phyloP scores from a whole-genome alignment of 768 basidiomycete genomes.

The Termitomyces titanicus region DNA sequence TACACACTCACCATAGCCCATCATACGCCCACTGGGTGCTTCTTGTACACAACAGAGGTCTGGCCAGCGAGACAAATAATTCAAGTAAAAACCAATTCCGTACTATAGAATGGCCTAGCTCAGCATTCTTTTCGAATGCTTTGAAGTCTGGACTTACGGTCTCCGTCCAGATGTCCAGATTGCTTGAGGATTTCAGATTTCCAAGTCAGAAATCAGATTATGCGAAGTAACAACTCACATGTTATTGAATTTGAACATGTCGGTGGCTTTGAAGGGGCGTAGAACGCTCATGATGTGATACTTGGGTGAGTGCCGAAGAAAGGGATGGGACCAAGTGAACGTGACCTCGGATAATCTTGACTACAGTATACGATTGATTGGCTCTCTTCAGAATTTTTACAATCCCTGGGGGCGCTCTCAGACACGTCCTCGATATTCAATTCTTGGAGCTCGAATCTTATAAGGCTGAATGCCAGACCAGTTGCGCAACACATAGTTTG shows the following conservation, averaged over 20 bases:
- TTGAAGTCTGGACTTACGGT: constrained; percentile 56
- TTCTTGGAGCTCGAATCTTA: background rate
- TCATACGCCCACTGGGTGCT: constrained; percentile 77
- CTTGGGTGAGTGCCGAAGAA: too few relatives aligned
- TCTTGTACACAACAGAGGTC: constrained; percentile 85
- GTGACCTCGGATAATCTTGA: too few relatives aligned
- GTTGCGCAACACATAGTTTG: too few relatives aligned
- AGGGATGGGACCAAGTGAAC: too few relatives aligned
- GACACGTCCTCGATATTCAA: background rate
- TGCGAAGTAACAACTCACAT: constrained; percentile 46
- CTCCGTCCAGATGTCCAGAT: constrained; percentile 96
- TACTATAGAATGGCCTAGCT: constrained; percentile 48
- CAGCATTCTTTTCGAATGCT: background rate
- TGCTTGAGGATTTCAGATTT: constrained; percentile 46
- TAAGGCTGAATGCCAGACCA: background rate
- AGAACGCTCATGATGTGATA: constrained; percentile 69
- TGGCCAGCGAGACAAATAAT: constrained; percentile 88
- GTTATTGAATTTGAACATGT: constrained; percentile 92
- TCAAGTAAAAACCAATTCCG: constrained; percentile 83
- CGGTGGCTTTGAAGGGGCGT: constrained; percentile 82
- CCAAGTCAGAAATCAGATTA: background rate
- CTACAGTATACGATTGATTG: too few relatives aligned
- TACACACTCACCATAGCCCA: constrained; percentile 80
- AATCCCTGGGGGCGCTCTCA: too few relatives aligned
- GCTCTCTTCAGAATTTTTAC: too few relatives aligned